A percentile compares a stretch with the other conserved stretches of the same genome.
Conservation (phyloP, 306 rosid genomes). For the Lotus japonicus region DNA sequence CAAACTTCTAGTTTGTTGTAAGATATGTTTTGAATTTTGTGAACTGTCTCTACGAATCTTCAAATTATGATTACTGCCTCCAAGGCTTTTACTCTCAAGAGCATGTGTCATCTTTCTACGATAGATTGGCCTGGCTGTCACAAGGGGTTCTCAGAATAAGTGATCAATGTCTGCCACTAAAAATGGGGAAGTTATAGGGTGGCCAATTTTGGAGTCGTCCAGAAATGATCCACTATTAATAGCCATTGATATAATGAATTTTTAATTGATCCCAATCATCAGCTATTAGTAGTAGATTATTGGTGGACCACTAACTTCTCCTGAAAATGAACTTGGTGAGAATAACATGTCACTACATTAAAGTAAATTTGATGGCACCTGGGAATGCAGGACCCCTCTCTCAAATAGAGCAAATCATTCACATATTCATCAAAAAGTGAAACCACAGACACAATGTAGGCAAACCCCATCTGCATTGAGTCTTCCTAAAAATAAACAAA, state of each 20-base stretch:
- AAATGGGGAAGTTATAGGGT: too few species aligned
- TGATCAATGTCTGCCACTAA: background rate
- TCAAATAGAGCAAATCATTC: conserved; percentile 71
- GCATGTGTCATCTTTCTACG: conserved; percentile 27
- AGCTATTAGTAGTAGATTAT: too few species aligned
- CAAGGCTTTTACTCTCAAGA: conserved; percentile 11
- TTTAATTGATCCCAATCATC: too few species aligned
- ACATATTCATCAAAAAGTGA: conserved; percentile 81
- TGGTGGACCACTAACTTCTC: too few species aligned
- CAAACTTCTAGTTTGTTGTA: conserved; percentile 46
- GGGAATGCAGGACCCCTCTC: conserved; percentile 83
- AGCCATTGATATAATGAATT: too few species aligned
- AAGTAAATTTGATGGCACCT: conserved; percentile 32
- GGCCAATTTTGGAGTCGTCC: too few species aligned
- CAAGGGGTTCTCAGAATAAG: conserved; percentile 29
- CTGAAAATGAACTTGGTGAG: too few species aligned
- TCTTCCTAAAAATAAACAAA: conserved; percentile 40
- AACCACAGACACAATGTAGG: conserved; percentile 57
- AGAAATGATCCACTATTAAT: too few species aligned
- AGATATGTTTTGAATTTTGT: conserved; percentile 22
- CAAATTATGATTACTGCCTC: conserved; percentile 5
- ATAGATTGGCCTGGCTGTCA: conserved; percentile 78
- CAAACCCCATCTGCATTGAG: conserved; percentile 60
- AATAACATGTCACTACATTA: background rate
- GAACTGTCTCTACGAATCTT: conserved; percentile 29